These are phyloP conservation scores for Annulohypoxylon maeteangense DNA, from an alignment of 495 filamentous ascomycete species.

Conservation along the genomic window DNA sequence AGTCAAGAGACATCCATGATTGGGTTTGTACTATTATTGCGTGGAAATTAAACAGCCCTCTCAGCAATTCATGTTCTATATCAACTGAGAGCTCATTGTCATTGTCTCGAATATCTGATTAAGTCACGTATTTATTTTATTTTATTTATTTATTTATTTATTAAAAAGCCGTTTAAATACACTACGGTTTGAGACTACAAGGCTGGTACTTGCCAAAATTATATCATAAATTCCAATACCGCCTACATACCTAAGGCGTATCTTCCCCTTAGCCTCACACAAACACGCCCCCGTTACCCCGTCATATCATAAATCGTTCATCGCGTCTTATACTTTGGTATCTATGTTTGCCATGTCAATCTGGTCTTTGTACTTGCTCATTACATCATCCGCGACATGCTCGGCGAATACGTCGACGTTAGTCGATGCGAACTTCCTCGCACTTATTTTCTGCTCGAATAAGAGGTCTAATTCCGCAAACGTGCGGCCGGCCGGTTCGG, in stretches of 20 bases:
- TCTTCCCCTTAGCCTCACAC: not conserved
- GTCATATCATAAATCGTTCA: not conserved
- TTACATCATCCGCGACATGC: constrained; percentile 60
- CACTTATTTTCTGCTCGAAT: constrained; percentile 72
- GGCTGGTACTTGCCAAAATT: not conserved
- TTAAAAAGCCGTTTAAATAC: not conserved
- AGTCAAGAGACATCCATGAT: no score
- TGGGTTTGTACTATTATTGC: not conserved
- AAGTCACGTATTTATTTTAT: no score
- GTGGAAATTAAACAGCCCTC: no score
- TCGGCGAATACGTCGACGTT: constrained; percentile 75
- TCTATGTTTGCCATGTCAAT: constrained; percentile 37
- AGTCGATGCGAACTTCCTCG: constrained; percentile 73
- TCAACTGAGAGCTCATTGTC: not conserved
- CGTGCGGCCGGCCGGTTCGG: constrained; percentile 74
- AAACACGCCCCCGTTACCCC: not conserved
- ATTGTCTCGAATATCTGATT: not conserved
- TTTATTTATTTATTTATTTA: not conserved
- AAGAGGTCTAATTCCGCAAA: constrained; percentile 81
- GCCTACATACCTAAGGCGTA: not conserved
- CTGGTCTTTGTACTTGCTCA: constrained; percentile 60
- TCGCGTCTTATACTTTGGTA: constrained; percentile 16
- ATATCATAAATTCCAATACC: not conserved
- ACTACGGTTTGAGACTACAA: not conserved
- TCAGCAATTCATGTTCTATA: not conserved